Conservation (phyloP, 257 asterid genomes). For the Craterostigma plantagineum region DNA sequence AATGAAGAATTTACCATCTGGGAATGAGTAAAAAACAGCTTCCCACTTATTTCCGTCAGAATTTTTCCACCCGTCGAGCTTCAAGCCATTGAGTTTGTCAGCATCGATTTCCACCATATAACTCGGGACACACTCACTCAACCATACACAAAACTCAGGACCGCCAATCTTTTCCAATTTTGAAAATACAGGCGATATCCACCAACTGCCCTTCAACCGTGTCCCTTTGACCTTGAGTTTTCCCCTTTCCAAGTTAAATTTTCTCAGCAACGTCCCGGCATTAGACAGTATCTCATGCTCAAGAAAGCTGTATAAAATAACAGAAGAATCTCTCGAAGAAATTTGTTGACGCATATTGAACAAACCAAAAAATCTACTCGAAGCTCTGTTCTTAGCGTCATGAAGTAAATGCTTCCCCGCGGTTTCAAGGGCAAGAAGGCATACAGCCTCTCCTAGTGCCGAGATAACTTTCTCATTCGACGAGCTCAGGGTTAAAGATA, state of each 20-base stretch:
- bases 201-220: constrained; percentile 30
- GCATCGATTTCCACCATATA: constrained; percentile 53
- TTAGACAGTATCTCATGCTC: constrained; percentile 50
- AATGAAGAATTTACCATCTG: constrained; percentile 48
- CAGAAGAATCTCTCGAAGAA: constrained; percentile 50
- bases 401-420: constrained; percentile 22
- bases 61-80: constrained; percentile 53
- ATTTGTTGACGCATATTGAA: constrained; percentile 26
- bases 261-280: constrained; percentile 27
- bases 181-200: constrained; percentile 30
- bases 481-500: constrained; percentile 40
- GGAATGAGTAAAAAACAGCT: constrained; percentile 59
- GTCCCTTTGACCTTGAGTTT: constrained; percentile 20
- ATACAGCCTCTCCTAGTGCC: constrained; percentile 65
- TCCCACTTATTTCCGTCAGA: constrained; percentile 33
- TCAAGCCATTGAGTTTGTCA: constrained; percentile 25
- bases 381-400: constrained; percentile 14
- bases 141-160: constrained; percentile 63
- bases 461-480: constrained; percentile 39
- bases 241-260: constrained; percentile 30
- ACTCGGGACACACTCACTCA: constrained; percentile 51
- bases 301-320: constrained; percentile 29
- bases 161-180: constrained; percentile 69
- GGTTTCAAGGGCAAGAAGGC: constrained; percentile 48
- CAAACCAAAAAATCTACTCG: constrained; percentile 28